Base-by-base conservation (phyloP, 768 basidiomycete species). In the Glaciozyma martinii region DNA sequence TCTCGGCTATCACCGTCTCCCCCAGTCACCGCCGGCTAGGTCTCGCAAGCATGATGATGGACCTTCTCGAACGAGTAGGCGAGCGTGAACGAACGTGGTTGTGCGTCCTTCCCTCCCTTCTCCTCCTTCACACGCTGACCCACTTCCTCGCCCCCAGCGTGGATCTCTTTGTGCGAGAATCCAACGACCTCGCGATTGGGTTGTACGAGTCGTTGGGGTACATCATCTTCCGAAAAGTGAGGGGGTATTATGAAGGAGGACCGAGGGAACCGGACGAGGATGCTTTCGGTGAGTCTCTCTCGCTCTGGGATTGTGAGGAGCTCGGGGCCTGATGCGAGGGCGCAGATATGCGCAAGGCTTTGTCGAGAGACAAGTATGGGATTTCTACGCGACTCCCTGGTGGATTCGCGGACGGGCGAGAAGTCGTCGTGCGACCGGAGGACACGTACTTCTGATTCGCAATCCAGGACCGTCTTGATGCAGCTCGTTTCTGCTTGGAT, bases 151-250 rank as follows among this genome's bases (percentile, higher is more conserved):
- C 86, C 5, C 88, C 84, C 81, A 97, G 94, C 73, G 91, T 98
- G 56, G 95, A 98, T 77, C 82, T 99, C 27, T 98, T 91, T 75
- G 94, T 98, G 62, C 84, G 95, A 21, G 52, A 71, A 43, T 69
- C 69, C 5, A 73, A 72, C 63, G 61, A 71, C 37, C 50, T 61
- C 23, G 95, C 94, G 25, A 89, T 94, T 65, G 80, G 79, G 25
- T 87, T 99, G 87, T 97, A 98, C 74, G 90, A 98, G 75, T 82
- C 84, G 47, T 79, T 97, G 74, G 93, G 90, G 16, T 99, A 99
- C 72, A 90, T 87, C 73, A 90, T 98, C 18, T 98, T 87, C 77
- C 80, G 91, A 32, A 78, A 90, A 66, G 93, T 99, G 57, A 82
- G 85, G 66, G 90, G 91, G 76, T 99, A 92, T 78, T 92, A 92